Percentiles rank a stretch among this genome's conserved stretches.
phyloP scores from a whole-genome alignment of 192 early-diverging fungal genomes.

The Coemansia umbellata region DNA sequence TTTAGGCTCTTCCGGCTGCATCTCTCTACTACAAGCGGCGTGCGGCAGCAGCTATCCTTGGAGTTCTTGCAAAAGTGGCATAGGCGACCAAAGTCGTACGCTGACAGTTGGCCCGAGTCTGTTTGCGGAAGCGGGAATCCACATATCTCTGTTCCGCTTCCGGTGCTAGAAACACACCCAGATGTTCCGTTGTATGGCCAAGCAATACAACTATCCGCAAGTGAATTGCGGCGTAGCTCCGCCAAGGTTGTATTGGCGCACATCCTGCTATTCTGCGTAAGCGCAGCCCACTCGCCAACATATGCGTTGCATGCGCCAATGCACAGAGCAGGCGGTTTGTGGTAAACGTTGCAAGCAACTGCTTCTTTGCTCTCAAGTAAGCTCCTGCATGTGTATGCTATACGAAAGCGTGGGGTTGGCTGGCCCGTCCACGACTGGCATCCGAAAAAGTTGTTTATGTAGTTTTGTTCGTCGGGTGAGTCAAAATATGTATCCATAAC shows the following conservation, averaged over 20 bases:
- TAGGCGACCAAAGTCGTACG: not conserved
- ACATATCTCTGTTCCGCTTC: conserved; percentile 24
- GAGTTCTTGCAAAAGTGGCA: conserved; percentile 10
- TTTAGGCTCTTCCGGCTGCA: not conserved
- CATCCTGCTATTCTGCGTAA: conserved; percentile 14
- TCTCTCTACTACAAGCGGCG: not conserved
- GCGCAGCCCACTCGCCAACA: conserved; percentile 17
- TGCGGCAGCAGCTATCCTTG: conserved; percentile 5
- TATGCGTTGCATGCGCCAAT: conserved; percentile 10
- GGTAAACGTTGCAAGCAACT: conserved; percentile 14
- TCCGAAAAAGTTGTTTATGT: conserved; percentile 33
- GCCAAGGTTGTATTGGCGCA: conserved; percentile 16
- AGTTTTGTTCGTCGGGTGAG: conserved; percentile 14
- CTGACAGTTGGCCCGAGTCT: not conserved
- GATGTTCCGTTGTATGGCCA: conserved; percentile 31
- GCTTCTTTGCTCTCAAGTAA: conserved; percentile 30
- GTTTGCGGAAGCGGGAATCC: conserved; percentile 3
- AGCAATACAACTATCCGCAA: conserved; percentile 10
- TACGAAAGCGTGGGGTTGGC: conserved; percentile 22
- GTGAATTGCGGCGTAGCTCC: conserved; percentile 14
- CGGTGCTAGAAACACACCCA: conserved; percentile 16
- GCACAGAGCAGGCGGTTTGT: conserved; percentile 18
- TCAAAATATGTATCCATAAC: conserved; percentile 35
- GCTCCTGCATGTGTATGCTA: conserved; percentile 40
- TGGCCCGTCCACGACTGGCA: conserved; percentile 30